Evolutionary conservation across 371 early-diverging fungal genomes (phyloP).

Genomic region (Circinella minor): DNA sequence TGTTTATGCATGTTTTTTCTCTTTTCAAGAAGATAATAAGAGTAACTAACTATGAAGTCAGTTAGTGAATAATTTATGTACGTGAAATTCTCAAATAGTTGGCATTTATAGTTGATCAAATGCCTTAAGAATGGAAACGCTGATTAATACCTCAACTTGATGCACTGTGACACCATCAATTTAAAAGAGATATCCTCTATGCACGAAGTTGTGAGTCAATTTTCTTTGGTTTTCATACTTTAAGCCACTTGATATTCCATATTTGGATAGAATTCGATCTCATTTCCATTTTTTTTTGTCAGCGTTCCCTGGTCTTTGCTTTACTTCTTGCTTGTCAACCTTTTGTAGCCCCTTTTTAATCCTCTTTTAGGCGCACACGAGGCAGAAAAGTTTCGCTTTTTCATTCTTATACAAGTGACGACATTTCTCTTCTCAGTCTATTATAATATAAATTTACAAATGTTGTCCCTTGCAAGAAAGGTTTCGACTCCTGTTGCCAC

Average conservation of each 20-base stretch:
- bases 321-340: neutral
- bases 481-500: conserved; percentile 24
- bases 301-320: neutral
- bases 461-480: conserved; percentile 46
- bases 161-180: no score
- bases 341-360: neutral
- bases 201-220: neutral
- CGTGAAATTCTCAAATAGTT: no score
- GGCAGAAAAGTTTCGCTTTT: neutral
- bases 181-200: no score
- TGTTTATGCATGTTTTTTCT: no score
- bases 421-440: neutral
- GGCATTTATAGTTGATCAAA: no score
- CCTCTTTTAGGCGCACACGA: neutral
- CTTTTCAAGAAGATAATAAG: no score
- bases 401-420: neutral
- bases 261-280: neutral
- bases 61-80: no score
- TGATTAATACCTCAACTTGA: no score
- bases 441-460: neutral
- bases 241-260: neutral
- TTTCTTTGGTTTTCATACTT: neutral
- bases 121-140: no score
- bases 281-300: neutral
- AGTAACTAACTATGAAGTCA: no score